phyloP scores from a whole-genome alignment of 1,284 basidiomycete species.

The Somion occarium region DNA sequence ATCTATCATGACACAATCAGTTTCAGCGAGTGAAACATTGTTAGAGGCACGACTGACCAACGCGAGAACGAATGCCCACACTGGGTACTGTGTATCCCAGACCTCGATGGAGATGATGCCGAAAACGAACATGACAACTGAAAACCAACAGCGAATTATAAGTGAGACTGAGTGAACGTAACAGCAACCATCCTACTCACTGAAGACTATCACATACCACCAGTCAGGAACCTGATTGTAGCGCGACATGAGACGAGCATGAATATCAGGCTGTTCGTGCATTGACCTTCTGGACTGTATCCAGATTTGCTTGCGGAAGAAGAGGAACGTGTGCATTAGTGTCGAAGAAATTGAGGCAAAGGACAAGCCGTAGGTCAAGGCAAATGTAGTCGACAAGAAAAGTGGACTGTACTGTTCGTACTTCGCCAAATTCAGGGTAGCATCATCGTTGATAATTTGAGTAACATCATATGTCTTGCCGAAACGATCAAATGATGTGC shows the following conservation, averaged over 20 bases:
- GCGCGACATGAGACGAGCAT: constrained; percentile 75
- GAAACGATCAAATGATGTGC: constrained; percentile 53
- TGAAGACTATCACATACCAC: constrained; percentile 55
- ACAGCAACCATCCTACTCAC: constrained; percentile 14
- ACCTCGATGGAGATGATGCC: constrained; percentile 67
- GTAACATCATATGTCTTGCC: constrained; percentile 54
- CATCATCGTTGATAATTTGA: constrained; percentile 45
- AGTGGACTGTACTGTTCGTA: constrained; percentile 57
- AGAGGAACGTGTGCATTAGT: constrained; percentile 74
- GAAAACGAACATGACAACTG: constrained; percentile 50
- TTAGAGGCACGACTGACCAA: constrained; percentile 27
- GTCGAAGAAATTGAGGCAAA: constrained; percentile 57
- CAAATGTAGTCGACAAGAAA: constrained; percentile 64
- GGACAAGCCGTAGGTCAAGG: constrained; percentile 59
- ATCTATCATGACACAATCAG: constrained; percentile 5
- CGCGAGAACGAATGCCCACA: constrained; percentile 52
- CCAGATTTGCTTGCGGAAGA: constrained; percentile 79
- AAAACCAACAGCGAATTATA: not conserved
- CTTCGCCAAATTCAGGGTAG: constrained; percentile 45
- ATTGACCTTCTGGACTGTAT: constrained; percentile 57
- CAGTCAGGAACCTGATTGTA: constrained; percentile 75
- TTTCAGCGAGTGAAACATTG: not conserved
- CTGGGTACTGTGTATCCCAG: constrained; percentile 62
- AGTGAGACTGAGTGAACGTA: not conserved
- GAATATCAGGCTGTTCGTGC: constrained; percentile 80